These are phyloP conservation scores for Omphalea diandra DNA, from an alignment of 441 rosid genomes.

Conservation along the genomic window DNA sequence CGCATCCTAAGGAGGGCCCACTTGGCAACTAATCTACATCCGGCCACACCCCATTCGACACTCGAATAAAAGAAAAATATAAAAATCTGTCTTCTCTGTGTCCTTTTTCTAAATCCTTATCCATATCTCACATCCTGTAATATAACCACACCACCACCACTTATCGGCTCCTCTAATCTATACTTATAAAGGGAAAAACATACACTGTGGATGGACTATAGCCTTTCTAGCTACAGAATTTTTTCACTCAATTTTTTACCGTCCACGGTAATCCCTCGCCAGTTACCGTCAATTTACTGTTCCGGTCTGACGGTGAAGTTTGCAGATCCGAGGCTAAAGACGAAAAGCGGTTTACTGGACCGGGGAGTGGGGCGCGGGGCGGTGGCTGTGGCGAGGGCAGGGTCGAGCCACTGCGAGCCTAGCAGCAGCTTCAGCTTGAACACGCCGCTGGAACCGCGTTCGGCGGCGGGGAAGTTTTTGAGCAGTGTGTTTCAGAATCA, in stretches of 20 bases:
- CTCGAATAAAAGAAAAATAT: not conserved
- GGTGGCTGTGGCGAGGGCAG: slow-evolving; percentile 46
- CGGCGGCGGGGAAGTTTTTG: slow-evolving; percentile 63
- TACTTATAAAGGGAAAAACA: not conserved
- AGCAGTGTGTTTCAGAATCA: slow-evolving; percentile 68
- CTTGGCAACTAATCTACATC: not conserved
- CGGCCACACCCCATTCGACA: too few species aligned
- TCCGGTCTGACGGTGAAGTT: not conserved
- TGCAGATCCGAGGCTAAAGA: not conserved
- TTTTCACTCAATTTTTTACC: slow-evolving; percentile 33
- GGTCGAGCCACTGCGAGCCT: slow-evolving; percentile 69
- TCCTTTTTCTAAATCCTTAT: not conserved
- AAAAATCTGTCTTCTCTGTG: too few species aligned
- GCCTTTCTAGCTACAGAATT: slow-evolving; percentile 37
- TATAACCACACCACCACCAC: not conserved
- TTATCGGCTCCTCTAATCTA: not conserved
- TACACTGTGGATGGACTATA: slow-evolving; percentile 45
- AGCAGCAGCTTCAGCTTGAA: slow-evolving; percentile 61
- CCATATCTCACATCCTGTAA: not conserved
- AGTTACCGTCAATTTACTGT: slow-evolving; percentile 3
- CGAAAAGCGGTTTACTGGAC: not conserved
- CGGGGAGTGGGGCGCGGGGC: slow-evolving; percentile 15
- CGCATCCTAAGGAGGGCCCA: not conserved
- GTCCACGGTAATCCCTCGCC: slow-evolving; percentile 20
- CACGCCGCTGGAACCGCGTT: slow-evolving; percentile 69